These are phyloP conservation scores for Apiospora saccharicola DNA, from an alignment of 2,329 filamentous ascomycete species.

Conservation along the genomic window DNA sequence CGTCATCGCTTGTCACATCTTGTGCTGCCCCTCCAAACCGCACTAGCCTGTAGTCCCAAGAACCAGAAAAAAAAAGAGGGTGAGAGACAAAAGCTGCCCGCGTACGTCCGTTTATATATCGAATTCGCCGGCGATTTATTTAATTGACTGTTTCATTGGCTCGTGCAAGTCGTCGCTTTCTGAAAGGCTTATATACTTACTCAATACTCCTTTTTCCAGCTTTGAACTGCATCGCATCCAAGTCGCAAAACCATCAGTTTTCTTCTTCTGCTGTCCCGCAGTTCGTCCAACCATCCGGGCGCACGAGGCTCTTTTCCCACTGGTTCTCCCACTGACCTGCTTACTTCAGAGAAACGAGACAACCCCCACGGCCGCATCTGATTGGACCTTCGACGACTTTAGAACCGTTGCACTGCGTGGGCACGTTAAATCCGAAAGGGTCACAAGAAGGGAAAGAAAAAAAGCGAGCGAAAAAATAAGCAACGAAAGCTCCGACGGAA, in stretches of 20 bases:
- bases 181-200: neutral
- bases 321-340: conserved; percentile 9
- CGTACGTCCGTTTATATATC: neutral
- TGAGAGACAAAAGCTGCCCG: neutral
- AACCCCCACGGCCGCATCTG: neutral
- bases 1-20: conserved; percentile 21
- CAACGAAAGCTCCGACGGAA: conserved; percentile 7
- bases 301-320: conserved; percentile 10
- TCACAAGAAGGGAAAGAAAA: neutral
- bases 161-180: neutral
- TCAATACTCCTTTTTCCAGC: neutral
- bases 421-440: conserved; percentile 4
- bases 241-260: neutral
- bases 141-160: neutral
- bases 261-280: neutral
- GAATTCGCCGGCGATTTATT: neutral
- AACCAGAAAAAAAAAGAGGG: conserved; percentile 3
- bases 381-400: conserved; percentile 12
- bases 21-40: conserved; percentile 19
- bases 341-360: conserved; percentile 1
- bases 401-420: conserved; percentile 16
- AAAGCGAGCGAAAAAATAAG: neutral
- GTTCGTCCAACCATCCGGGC: conserved; percentile 10
- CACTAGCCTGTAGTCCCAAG: conserved; percentile 7
- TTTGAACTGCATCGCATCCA: neutral